These are phyloP conservation scores for Amauroascus verrucosus DNA, from an alignment of 2,329 filamentous ascomycete species.

Conservation along the genomic window DNA sequence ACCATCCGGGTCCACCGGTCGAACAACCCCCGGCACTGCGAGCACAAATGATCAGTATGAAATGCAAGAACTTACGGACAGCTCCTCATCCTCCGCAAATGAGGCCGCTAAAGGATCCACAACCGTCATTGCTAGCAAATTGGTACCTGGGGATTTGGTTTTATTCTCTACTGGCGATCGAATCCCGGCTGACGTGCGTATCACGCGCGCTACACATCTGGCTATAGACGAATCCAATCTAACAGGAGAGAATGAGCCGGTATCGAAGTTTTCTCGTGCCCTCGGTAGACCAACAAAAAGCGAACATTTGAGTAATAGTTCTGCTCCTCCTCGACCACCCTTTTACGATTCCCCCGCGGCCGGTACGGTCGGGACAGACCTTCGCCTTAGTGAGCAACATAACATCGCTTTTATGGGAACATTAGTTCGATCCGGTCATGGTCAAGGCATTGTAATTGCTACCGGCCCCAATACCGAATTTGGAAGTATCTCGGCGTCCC, in stretches of 20 bases:
- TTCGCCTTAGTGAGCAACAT: constrained; percentile 61
- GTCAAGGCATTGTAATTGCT: constrained; percentile 92
- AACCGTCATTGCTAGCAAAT: constrained; percentile 74
- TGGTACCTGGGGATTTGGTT: constrained; percentile 88
- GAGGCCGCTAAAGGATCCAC: constrained; percentile 63
- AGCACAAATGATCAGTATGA: constrained; percentile 37
- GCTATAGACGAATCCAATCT: constrained; percentile 95
- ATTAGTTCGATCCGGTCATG: constrained; percentile 84
- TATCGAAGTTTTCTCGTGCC: constrained; percentile 62
- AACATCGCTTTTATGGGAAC: constrained; percentile 99
- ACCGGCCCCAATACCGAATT: constrained; percentile 92
- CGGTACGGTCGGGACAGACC: constrained; percentile 52
- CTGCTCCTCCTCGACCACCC: constrained; percentile 42
- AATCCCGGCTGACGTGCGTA: constrained; percentile 89
- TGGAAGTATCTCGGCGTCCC: constrained; percentile 85
- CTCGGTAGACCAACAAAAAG: constrained; percentile 31
- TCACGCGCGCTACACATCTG: constrained; percentile 79
- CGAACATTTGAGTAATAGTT: constrained; percentile 27
- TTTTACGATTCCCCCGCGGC: constrained; percentile 50
- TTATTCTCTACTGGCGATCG: constrained; percentile 92
- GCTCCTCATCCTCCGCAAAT: constrained; percentile 35
- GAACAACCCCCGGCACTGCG: constrained; percentile 18
- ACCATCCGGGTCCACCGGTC: constrained; percentile 21
- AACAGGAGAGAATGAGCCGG: constrained; percentile 91
- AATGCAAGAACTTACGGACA: constrained; percentile 34